These are phyloP conservation scores for Spizellomyces punctatus DNA, from an alignment of 192 early-diverging fungal species.

Conservation along the genomic window DNA sequence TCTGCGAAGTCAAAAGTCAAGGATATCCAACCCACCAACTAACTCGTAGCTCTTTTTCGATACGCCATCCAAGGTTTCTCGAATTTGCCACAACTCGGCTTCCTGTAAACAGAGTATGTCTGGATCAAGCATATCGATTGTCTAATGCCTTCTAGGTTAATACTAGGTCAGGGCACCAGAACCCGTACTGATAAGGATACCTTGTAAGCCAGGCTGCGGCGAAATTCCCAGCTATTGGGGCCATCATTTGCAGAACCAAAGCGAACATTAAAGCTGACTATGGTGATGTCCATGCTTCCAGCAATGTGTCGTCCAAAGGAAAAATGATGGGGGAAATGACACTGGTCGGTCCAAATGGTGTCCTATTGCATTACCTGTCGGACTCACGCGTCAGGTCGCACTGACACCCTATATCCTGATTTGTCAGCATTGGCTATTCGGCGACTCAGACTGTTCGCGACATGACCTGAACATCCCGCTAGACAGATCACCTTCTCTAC, in stretches of 20 bases:
- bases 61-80: background rate
- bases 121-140: background rate
- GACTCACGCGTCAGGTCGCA: too few species aligned
- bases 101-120: conserved; percentile 11
- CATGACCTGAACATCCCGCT: too few species aligned
- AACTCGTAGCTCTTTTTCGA: background rate
- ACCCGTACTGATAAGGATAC: too few species aligned
- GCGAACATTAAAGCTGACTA: conserved; percentile 13
- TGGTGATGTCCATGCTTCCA: background rate
- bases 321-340: too few species aligned
- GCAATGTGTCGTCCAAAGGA: too few species aligned
- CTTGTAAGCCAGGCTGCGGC: background rate
- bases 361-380: too few species aligned
- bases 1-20: background rate
- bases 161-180: too few species aligned
- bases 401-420: too few species aligned
- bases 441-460: too few species aligned
- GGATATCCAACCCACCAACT: background rate
- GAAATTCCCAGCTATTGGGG: conserved; percentile 3
- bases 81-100: conserved; percentile 14
- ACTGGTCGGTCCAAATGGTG: too few species aligned
- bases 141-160: background rate
- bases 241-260: conserved; percentile 11
- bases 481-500: too few species aligned
- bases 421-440: too few species aligned